Conservation (phyloP, 495 filamentous ascomycete genomes). For the Daldinia concentrica region DNA sequence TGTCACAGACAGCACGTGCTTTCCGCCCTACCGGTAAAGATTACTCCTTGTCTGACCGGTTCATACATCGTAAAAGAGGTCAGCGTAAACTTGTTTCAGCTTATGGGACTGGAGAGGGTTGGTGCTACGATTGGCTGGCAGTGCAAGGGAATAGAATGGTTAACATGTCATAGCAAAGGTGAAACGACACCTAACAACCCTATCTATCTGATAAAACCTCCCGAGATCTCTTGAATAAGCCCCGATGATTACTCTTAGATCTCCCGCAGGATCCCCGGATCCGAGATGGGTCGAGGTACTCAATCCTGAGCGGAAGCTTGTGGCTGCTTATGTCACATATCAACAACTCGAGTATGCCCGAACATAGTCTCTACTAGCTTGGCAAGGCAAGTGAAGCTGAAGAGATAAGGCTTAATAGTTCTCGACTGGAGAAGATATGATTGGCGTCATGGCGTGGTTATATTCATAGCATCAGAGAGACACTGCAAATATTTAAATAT, state of each 20-base stretch:
- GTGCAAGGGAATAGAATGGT: not conserved
- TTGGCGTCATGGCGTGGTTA: not conserved
- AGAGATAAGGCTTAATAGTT: not conserved
- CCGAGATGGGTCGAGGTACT: not conserved
- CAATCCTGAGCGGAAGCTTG: not conserved
- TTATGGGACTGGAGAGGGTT: not conserved
- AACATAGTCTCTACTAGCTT: not conserved
- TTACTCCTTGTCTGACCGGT: not conserved
- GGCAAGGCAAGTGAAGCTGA: not conserved
- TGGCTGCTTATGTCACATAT: slow-evolving; percentile 7
- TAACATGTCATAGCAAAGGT: not conserved
- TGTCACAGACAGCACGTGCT: not conserved
- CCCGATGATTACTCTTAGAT: not conserved
- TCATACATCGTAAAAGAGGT: not conserved
- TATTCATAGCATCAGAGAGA: not conserved
- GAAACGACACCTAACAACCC: not conserved
- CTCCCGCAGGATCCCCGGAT: slow-evolving; percentile 3
- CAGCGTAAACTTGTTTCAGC: not conserved
- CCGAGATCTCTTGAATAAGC: not conserved
- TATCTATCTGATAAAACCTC: not conserved
- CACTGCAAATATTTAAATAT: not conserved
- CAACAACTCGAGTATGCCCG: not conserved
- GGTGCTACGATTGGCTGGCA: not conserved
- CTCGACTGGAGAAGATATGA: not conserved
- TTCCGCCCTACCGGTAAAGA: not conserved